Evolutionary conservation across 495 filamentous ascomycete genomes (phyloP).

Genomic region (Tuber borchii): DNA sequence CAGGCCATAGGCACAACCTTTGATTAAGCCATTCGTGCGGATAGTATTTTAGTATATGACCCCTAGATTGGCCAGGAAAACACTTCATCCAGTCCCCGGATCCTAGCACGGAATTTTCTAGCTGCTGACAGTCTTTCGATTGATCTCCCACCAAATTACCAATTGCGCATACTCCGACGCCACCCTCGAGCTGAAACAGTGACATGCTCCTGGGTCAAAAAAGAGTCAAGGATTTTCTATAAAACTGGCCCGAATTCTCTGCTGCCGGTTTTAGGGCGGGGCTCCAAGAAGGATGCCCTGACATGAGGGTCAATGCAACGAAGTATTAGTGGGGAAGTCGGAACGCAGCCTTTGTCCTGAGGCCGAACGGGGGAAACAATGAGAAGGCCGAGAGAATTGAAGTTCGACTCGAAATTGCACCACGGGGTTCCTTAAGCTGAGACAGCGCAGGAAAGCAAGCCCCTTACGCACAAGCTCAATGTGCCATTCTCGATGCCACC

Average conservation of each 20-base stretch:
- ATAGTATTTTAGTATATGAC: slow-evolving; percentile 23
- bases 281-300: slow-evolving; percentile 4
- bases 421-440: neutral
- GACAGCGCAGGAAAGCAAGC: neutral
- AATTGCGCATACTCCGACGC: slow-evolving; percentile 21
- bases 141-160: slow-evolving; percentile 27
- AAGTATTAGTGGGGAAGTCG: slow-evolving; percentile 30
- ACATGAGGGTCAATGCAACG: slow-evolving; percentile 18
- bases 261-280: slow-evolving; percentile 15
- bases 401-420: slow-evolving; percentile 15
- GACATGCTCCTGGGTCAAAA: slow-evolving; percentile 6
- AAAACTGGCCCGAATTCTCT: slow-evolving; percentile 13
- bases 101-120: neutral
- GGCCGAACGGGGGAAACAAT: slow-evolving; percentile 21
- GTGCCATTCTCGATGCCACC: slow-evolving; percentile 20
- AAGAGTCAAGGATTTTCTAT: neutral
- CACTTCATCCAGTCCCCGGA: slow-evolving; percentile 17
- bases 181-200: slow-evolving; percentile 1
- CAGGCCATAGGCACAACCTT: slow-evolving; percentile 16
- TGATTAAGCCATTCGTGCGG: slow-evolving; percentile 18
- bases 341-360: slow-evolving; percentile 28
- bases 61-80: slow-evolving; percentile 15
- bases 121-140: slow-evolving; percentile 18
- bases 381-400: slow-evolving; percentile 17
- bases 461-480: slow-evolving; percentile 7